phyloP scores from a whole-genome alignment of 1,284 basidiomycete species.

The Xerocomus nothofagi region DNA sequence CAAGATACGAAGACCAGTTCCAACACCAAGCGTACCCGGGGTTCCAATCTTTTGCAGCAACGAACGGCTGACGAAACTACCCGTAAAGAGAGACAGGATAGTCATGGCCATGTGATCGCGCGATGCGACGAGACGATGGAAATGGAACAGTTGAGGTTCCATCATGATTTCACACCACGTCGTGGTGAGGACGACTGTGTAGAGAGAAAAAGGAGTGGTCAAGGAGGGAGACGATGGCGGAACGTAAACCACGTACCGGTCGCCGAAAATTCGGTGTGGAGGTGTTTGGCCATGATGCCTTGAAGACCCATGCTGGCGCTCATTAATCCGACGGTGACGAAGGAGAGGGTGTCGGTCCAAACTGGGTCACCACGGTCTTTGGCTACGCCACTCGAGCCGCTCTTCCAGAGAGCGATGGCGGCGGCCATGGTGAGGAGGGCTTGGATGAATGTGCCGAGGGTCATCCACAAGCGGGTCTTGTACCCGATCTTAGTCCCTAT shows the following conservation, averaged over 20 bases:
- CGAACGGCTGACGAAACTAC: constrained; percentile 73
- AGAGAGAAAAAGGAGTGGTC: neutral
- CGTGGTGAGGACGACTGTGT: constrained; percentile 69
- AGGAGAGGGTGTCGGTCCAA: constrained; percentile 68
- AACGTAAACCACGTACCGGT: constrained; percentile 53
- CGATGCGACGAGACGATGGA: constrained; percentile 51
- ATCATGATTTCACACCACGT: constrained; percentile 86
- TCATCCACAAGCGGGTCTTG: constrained; percentile 75
- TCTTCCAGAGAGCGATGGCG: constrained; percentile 66
- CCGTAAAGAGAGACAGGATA: constrained; percentile 66
- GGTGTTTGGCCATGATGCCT: constrained; percentile 80
- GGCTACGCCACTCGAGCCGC: constrained; percentile 56
- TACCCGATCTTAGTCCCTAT: constrained; percentile 70
- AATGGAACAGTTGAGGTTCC: constrained; percentile 68
- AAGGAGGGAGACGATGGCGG: too few species aligned
- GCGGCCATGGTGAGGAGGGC: constrained; percentile 72
- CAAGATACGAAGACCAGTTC: constrained; percentile 63
- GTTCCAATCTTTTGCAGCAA: constrained; percentile 63
- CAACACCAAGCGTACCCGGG: constrained; percentile 66
- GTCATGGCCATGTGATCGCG: constrained; percentile 77
- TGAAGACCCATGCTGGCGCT: constrained; percentile 78
- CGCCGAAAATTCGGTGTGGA: constrained; percentile 75
- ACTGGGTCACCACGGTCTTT: constrained; percentile 56
- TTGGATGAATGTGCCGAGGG: constrained; percentile 70
- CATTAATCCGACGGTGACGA: constrained; percentile 72